Base-by-base conservation (phyloP, 1,284 basidiomycete species). In the Papiliotrema flavescens region DNA sequence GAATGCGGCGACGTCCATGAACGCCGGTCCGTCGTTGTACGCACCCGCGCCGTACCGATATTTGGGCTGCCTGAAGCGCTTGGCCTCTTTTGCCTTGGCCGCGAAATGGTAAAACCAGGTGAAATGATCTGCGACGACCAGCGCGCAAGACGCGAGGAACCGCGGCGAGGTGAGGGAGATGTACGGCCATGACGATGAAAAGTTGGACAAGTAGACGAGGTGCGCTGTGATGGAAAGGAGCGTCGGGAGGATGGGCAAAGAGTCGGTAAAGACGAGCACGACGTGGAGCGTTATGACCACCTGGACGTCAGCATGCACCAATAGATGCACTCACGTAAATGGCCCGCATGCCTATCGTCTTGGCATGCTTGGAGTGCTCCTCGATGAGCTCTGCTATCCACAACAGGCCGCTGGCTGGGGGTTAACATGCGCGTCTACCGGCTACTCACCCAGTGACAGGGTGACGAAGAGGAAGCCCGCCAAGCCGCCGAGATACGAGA, bases 351-450 rank as follows among this genome's bases (percentile, higher is more conserved):
- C 93, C 93, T 20, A 91, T 71, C 1, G 77, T 65, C 76, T 95
- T 95, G 8, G 93, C 88, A 49, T 81, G 67, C 43, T 83, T 83
- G 14, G 90, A 86, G 74, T 95, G 87, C 72, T 97, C 93, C 73
- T 97, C 93, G 61, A 96, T 95, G 46, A 96, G 76, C 74, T 97
- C 93, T 2, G 93, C 93, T 28, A 96, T 79, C 82, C 92, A 94
- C 55, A 97, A 78, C 47, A 97, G 79, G 9, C 92, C 93, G 73
- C 89, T 94, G 49, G 93, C 93, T 94, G 69, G 46, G 22, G 11
- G 9, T 28, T n/a, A 51, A 19, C 22, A 26, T 9, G 15, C 13
- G 7, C 6, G 37, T 32, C n/a, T 17, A 26, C 34, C 17, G 7
- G 3, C 17, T 15, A 26, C 80, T 54, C 51, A 88, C 88, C 89